A percentile compares a stretch with the other conserved stretches of the same genome.
phyloP scores from a whole-genome alignment of 305 asterid genomes.

The Fraxinus sp. region DNA sequence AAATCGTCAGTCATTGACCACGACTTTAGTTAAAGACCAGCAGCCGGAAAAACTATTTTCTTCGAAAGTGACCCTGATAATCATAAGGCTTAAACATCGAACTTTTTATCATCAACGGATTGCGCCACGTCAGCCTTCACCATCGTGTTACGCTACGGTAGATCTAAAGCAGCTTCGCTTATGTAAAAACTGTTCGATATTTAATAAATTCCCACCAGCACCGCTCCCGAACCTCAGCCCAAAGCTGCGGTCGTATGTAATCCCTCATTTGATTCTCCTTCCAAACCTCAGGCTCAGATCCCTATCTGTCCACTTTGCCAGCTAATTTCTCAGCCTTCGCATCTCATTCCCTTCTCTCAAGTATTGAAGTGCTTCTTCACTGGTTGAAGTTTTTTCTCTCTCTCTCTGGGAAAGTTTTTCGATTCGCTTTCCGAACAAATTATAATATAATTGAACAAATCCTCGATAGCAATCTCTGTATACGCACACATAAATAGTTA shows the following conservation, averaged over 20 bases:
- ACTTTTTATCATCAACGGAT: constrained; percentile 9
- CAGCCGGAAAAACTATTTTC: not conserved
- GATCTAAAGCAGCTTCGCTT: not conserved
- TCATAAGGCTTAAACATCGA: constrained; percentile 18
- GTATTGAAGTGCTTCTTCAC: constrained; percentile 16
- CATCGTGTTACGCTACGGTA: not conserved
- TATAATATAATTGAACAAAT: not conserved
- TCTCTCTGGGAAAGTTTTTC: not conserved
- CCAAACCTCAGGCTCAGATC: constrained; percentile 53
- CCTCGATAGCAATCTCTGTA: not conserved
- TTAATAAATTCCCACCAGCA: not conserved
- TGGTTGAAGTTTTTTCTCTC: not conserved
- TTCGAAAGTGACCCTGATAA: constrained; percentile 6
- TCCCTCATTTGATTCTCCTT: not conserved
- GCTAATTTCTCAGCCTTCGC: constrained; percentile 37
- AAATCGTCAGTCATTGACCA: not conserved
- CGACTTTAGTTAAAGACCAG: not conserved
- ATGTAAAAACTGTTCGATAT: not conserved
- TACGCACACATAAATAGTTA: not conserved
- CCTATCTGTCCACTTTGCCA: constrained; percentile 48
- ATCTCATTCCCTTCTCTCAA: constrained; percentile 8
- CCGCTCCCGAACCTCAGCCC: constrained; percentile 11
- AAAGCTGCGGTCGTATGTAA: not conserved
- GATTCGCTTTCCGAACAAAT: not conserved
- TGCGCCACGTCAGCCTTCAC: not conserved